Base-by-base conservation (phyloP, 768 basidiomycete genomes). In the Hericium coralloides region DNA sequence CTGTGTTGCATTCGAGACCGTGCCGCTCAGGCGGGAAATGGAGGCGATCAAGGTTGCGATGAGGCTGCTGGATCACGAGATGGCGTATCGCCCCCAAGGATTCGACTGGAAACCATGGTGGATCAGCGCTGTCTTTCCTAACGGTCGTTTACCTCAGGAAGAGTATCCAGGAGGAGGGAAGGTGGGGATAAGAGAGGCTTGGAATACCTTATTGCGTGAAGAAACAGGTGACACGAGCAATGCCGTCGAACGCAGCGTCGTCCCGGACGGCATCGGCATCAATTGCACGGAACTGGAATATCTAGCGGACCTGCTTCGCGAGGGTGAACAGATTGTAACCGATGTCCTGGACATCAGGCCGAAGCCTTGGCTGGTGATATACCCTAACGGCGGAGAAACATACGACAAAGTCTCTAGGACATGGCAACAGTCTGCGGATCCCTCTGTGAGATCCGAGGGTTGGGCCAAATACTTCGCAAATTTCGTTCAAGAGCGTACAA, bases 1-100 rank as follows among this genome's bases (percentile, higher is more conserved):
- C 55, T 78, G 74, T 58, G 61, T 92, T 51, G 85, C 84, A 12
- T 92, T 92, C 66, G 91, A 92, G 74, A 92, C 89, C 0, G 71
- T 92, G 4, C 87, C 90, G 0, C 72, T 90, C 3, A 65, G 76
- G 8, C 71, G 82, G 38, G 91, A 92, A 67, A 74, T 87, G 4
- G 67, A 66, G 20, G 87, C 85, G 14, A 83, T 92, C 59, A 73
- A 87, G 51, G 70, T 69, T 12, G 87, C 88, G 2, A 77, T 93
- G 62, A 65, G 63, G 2, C 49, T 52, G 4, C 70, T 87, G 12
- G 55, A 67, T 2, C 55, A 58, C 2, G 51, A 59, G 12, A 58
- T 72, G 31, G 59, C 47, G 4, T 17, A 53, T 25, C 14, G 63
- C 49, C 20, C 20, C 15, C 20, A 17, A 6, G 49, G 23, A 26